A percentile compares a stretch with the other conserved stretches of the same genome.
phyloP scores from a whole-genome alignment of 2,329 filamentous ascomycete genomes.

The Fusarium sp. region DNA sequence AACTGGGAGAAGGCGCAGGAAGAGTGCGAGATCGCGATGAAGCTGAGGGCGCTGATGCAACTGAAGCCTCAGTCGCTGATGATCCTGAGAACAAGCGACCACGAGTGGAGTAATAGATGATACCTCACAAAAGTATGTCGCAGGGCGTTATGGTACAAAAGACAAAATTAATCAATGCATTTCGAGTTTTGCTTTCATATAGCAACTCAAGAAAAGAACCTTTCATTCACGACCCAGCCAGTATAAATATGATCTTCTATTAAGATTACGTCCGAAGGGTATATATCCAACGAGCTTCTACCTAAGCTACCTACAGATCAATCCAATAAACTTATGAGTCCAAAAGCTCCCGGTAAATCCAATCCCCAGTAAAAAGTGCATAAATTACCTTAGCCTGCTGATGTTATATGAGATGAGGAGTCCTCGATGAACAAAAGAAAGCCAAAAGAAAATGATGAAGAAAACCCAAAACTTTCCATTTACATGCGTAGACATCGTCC shows the following conservation, averaged over 20 bases:
- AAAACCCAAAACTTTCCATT: neutral
- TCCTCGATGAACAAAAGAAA: slow-evolving; percentile 20
- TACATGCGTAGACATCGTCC: slow-evolving; percentile 43
- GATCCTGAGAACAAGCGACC: slow-evolving; percentile 59
- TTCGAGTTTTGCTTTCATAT: slow-evolving; percentile 3
- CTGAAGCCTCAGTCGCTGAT: slow-evolving; percentile 52
- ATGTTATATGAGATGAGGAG: slow-evolving; percentile 6
- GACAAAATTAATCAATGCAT: slow-evolving; percentile 1
- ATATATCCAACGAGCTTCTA: slow-evolving; percentile 35
- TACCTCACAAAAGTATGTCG: slow-evolving; percentile 7
- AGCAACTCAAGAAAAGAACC: neutral
- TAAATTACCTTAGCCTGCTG: slow-evolving; percentile 4
- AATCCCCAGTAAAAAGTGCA: slow-evolving; percentile 10
- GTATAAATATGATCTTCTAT: slow-evolving; percentile 24
- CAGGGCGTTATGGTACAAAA: slow-evolving; percentile 35
- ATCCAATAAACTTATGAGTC: neutral
- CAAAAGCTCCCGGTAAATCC: neutral
- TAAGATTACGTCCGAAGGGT: slow-evolving; percentile 39
- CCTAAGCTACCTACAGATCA: slow-evolving; percentile 19
- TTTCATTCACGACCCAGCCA: neutral
- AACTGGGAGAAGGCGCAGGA: slow-evolving; percentile 72
- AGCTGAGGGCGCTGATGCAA: slow-evolving; percentile 57
- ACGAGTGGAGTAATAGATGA: slow-evolving; percentile 53
- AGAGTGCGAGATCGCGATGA: slow-evolving; percentile 65
- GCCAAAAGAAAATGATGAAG: neutral